phyloP scores from a whole-genome alignment of 75 land plant genomes.

The Sequoia sempervirens region DNA sequence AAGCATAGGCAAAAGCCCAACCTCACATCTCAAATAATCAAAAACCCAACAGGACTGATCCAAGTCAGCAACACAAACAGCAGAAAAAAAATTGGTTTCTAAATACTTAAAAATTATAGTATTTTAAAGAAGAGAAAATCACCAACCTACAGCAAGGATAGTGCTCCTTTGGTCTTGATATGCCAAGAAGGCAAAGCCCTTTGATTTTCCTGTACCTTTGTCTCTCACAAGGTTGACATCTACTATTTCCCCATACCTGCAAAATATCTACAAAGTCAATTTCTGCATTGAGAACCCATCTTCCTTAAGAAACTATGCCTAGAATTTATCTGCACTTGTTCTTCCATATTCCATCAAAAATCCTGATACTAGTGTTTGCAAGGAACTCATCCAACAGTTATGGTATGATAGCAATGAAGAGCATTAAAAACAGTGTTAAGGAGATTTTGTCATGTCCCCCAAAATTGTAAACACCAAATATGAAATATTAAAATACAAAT shows the following conservation, averaged over 20 bases:
- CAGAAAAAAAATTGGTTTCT: neutral
- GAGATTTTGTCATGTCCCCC: too few species aligned
- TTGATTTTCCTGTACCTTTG: constrained; percentile 90
- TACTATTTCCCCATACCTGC: constrained; percentile 92
- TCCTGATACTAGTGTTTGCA: neutral
- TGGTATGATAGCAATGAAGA: too few species aligned
- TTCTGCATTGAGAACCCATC: neutral
- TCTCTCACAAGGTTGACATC: constrained; percentile 97
- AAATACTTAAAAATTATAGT: neutral
- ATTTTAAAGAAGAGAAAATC: neutral
- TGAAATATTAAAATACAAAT: too few species aligned
- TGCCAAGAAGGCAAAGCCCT: constrained; percentile 92
- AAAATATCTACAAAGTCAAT: neutral
- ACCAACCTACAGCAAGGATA: constrained; percentile 83
- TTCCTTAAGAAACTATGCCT: neutral
- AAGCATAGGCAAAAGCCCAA: neutral
- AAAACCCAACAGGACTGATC: neutral
- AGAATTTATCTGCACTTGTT: neutral
- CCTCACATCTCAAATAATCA: neutral
- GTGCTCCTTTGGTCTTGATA: constrained; percentile 94
- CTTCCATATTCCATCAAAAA: neutral
- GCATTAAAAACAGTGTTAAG: neutral
- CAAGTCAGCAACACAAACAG: neutral
- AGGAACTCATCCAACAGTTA: neutral
- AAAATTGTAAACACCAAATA: too few species aligned